Base-by-base conservation (phyloP, 2,329 filamentous ascomycete species). In the Epichloe coenophiala region DNA sequence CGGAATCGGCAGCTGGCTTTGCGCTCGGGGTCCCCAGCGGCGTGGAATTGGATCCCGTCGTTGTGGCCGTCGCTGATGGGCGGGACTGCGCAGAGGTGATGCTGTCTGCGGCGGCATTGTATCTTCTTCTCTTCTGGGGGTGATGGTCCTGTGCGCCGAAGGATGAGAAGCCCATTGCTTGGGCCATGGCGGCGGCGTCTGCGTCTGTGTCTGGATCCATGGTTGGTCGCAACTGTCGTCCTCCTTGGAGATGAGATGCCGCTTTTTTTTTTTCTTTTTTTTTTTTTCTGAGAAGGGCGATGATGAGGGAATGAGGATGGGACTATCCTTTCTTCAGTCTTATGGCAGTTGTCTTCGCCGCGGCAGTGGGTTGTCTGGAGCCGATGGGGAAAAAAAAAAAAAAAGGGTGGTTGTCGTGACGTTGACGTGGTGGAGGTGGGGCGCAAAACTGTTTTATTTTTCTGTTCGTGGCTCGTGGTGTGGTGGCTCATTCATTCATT, bases 131-230 rank as follows among this genome's bases (percentile, higher is more conserved):
- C 64, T 85, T 86, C 42, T 72, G 72, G 1, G 1, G 74, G 68
- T 27, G 23, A 3, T 65, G 68, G 48, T 69, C 63, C 57, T 76
- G 70, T 9, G 68, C 65, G 56, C 84, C 84, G 61, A 90, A 90
- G 51, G 78, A 75, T 8, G 81, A 76, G 65, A 89, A 89, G 55
- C 86, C 86, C 81, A 89, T 84, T 45, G 77, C 74, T 41, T 77
- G 76, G 21, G 81, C 81, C 63, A 87, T 80, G 48, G 77, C 76
- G 15, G 38, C 50, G 23, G 44, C 45, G 27, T 48, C 48, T 41
- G 69, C 68, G 46, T 76, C 48, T 41, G 69, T 68, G 46, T 76
- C 55, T 38, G 57, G 21, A 38, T 59, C 57, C 58, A 56, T 58
- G 13, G 40, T 9, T 39, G 17, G 36, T 50, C 31, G 17, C 33